Conservation (phyloP, 805 yeast species). For the Clavispora carvajalis region DNA sequence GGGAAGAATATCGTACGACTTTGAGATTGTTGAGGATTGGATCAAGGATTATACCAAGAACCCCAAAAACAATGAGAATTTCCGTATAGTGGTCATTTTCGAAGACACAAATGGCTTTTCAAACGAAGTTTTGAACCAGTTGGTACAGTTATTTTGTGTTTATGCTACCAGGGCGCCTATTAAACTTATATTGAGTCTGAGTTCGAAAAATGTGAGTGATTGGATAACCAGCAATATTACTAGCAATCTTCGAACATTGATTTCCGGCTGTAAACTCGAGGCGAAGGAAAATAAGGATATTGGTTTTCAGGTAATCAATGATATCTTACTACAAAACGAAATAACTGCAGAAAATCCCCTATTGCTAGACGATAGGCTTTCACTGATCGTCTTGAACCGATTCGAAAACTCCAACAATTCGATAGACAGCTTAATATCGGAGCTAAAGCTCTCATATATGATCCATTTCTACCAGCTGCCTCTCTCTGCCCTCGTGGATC, state of each 20-base stretch:
- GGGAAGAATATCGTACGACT: conserved; percentile 30
- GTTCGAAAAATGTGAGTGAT: conserved; percentile 28
- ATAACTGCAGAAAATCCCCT: conserved; percentile 16
- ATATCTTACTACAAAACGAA: conserved; percentile 26
- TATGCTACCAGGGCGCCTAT: conserved; percentile 25
- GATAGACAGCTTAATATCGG: conserved; percentile 34
- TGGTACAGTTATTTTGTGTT: conserved; percentile 26
- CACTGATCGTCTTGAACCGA: conserved; percentile 27
- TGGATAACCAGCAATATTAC: conserved; percentile 34
- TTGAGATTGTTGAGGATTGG: conserved; percentile 33
- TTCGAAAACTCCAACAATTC: conserved; percentile 37
- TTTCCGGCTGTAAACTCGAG: conserved; percentile 28
- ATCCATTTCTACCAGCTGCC: conserved; percentile 38
- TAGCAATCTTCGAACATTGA: conserved; percentile 23
- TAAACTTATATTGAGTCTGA: conserved; percentile 32
- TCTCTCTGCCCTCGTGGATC: conserved; percentile 20
- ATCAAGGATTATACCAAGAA: conserved; percentile 12
- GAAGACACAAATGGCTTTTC: conserved; percentile 35
- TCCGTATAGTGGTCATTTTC: conserved; percentile 24
- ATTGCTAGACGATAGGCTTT: conserved; percentile 20
- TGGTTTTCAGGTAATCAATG: conserved; percentile 29
- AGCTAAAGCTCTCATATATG: conserved; percentile 34
- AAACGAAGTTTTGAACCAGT: conserved; percentile 31
- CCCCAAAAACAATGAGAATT: conserved; percentile 4
- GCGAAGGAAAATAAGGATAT: conserved; percentile 28